phyloP scores from a whole-genome alignment of 2,329 filamentous ascomycete genomes.

The Aspergillus quadrilineatus region DNA sequence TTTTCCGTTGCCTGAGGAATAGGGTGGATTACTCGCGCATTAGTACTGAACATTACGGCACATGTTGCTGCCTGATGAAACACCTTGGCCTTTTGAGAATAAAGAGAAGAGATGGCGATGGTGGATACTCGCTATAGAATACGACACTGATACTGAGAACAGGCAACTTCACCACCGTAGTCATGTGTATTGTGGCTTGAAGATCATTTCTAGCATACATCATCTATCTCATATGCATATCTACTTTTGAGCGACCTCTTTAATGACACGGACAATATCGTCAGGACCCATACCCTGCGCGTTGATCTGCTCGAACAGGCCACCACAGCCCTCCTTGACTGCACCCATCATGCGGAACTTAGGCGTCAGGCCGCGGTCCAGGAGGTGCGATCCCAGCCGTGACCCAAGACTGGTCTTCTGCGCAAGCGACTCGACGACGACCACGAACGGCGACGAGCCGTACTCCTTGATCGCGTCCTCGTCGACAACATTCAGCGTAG shows the following conservation, averaged over 20 bases:
- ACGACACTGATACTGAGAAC: no score
- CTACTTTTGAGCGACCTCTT: slow-evolving; percentile 23
- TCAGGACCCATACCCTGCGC: slow-evolving; percentile 38
- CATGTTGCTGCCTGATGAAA: no score
- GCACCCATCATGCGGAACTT: slow-evolving; percentile 41
- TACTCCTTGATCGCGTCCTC: slow-evolving; percentile 40
- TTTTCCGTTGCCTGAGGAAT: no score
- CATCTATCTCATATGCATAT: not conserved
- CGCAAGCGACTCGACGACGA: slow-evolving; percentile 40
- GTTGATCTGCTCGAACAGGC: slow-evolving; percentile 41
- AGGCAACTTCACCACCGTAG: no score
- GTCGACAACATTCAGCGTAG: slow-evolving; percentile 41
- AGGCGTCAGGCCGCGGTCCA: slow-evolving; percentile 39
- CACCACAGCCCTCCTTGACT: slow-evolving; percentile 40
- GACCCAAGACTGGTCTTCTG: slow-evolving; percentile 44
- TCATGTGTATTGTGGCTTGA: not conserved
- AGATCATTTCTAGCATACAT: not conserved
- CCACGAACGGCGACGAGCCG: slow-evolving; percentile 37
- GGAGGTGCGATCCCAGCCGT: slow-evolving; percentile 36
- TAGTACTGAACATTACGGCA: no score
- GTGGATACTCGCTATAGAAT: no score
- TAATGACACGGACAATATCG: slow-evolving; percentile 34
- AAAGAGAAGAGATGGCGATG: no score
- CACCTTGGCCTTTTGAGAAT: no score
- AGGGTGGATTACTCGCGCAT: no score